A percentile compares a stretch with the other conserved stretches of the same genome.
Evolutionary conservation across 176 grass and related monocot genomes (phyloP).

Genomic region (Oryza australiensis): DNA sequence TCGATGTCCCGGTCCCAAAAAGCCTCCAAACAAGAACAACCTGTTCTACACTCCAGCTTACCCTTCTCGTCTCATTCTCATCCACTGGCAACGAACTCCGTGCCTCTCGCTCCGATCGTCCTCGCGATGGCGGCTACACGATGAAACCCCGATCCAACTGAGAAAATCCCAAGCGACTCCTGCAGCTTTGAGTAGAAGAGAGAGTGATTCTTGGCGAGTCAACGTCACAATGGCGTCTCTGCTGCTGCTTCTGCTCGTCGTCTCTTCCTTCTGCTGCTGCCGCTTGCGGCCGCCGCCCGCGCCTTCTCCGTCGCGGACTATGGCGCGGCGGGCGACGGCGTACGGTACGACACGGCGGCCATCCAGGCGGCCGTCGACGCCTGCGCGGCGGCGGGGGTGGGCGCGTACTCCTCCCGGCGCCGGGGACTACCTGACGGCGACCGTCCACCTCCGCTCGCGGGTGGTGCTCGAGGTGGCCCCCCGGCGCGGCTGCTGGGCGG

Average conservation of each 20-base stretch:
- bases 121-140: no score
- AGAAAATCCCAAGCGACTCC: background rate
- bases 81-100: background rate
- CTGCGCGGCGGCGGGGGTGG: conserved; percentile 65
- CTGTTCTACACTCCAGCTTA: background rate
- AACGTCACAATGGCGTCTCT: conserved; percentile 36
- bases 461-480: conserved; percentile 68
- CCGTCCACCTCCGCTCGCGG: conserved; percentile 64
- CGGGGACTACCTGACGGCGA: conserved; percentile 81
- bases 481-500: conserved; percentile 75
- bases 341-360: conserved; percentile 63
- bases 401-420: conserved; percentile 59
- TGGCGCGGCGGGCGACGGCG: conserved; percentile 69
- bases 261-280: background rate
- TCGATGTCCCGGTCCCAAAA: no score
- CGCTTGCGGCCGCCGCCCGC: background rate
- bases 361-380: conserved; percentile 76
- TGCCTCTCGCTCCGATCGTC: no score
- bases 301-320: conserved; percentile 73
- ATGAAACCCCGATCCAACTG: background rate
- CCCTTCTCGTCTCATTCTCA: background rate
- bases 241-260: conserved; percentile 4
- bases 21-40: no score
- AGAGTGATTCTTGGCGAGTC: background rate
- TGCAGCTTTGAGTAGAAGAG: background rate